Evolutionary conservation across 1,139 yeast genomes (phyloP).

Genomic region (Suhomyces bokatorum): DNA sequence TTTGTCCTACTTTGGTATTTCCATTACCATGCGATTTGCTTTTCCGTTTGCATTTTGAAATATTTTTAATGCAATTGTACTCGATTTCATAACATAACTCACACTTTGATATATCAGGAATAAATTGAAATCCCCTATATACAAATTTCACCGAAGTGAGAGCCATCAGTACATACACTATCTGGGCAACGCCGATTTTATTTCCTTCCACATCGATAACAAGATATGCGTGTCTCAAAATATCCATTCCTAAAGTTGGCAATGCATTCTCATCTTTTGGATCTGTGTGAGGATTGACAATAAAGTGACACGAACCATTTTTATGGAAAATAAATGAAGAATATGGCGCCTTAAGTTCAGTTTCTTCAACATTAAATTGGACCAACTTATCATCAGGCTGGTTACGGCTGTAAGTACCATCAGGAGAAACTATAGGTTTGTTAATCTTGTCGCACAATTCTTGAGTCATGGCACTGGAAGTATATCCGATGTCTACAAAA

Average conservation of each 20-base stretch:
- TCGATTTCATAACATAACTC: no score
- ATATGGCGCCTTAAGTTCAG: slow-evolving; percentile 3
- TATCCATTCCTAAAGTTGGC: slow-evolving; percentile 19
- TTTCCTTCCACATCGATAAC: slow-evolving; percentile 24
- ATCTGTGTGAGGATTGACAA: neutral
- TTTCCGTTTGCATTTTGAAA: no score
- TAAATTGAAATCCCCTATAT: no score
- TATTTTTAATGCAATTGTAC: no score
- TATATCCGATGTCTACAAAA: slow-evolving; percentile 6
- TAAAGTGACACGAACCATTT: neutral
- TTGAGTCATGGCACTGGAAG: slow-evolving; percentile 1
- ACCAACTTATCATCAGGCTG: slow-evolving; percentile 4
- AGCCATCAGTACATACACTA: slow-evolving; percentile 10
- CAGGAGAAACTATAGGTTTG: neutral
- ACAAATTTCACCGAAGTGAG: slow-evolving; percentile 3
- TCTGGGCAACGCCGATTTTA: slow-evolving; percentile 23
- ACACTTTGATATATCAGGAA: no score
- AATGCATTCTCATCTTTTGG: neutral
- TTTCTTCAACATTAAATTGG: slow-evolving; percentile 1
- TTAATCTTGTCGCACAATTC: neutral
- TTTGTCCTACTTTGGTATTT: no score
- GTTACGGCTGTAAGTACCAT: neutral
- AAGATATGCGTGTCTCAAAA: slow-evolving; percentile 24
- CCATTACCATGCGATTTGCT: no score
- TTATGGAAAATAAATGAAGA: neutral